phyloP scores from a whole-genome alignment of 129 eudicot species.

The Heracleum sosnowskyi region DNA sequence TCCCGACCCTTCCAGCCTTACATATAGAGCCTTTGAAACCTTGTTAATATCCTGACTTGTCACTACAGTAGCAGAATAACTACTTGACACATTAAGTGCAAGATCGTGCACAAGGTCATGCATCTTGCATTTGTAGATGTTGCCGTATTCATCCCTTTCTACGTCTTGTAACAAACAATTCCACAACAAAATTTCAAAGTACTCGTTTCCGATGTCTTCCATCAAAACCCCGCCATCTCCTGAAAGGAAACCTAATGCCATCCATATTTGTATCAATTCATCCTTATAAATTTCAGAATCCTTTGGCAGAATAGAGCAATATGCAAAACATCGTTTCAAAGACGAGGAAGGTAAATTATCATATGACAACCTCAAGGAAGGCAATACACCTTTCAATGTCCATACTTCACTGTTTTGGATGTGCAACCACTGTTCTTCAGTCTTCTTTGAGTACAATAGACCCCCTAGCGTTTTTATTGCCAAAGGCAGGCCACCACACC shows the following conservation, averaged over 20 bases:
- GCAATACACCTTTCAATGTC: neutral
- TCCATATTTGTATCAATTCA: slow-evolving; percentile 20
- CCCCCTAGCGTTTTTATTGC: slow-evolving; percentile 11
- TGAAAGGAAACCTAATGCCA: slow-evolving; percentile 30
- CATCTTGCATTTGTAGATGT: neutral
- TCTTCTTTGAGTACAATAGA: neutral
- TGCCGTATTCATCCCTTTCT: neutral
- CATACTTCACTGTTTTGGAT: slow-evolving; percentile 7
- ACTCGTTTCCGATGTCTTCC: slow-evolving; percentile 15
- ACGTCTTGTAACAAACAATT: slow-evolving; percentile 22
- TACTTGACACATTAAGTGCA: slow-evolving; percentile 8
- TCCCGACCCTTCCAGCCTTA: neutral
- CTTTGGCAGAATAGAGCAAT: slow-evolving; percentile 2
- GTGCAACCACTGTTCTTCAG: slow-evolving; percentile 1
- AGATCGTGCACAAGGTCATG: slow-evolving; percentile 22
- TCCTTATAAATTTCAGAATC: slow-evolving; percentile 4
- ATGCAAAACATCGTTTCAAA: slow-evolving; percentile 3
- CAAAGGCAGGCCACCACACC: slow-evolving; percentile 22
- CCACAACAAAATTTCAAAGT: slow-evolving; percentile 12
- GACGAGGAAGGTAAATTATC: neutral
- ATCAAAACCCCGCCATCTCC: neutral
- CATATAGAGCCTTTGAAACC: neutral
- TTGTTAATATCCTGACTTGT: neutral
- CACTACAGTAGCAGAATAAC: neutral
- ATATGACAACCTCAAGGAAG: neutral